Base-by-base conservation (phyloP, 1,139 yeast genomes). In the Candida sp. region DNA sequence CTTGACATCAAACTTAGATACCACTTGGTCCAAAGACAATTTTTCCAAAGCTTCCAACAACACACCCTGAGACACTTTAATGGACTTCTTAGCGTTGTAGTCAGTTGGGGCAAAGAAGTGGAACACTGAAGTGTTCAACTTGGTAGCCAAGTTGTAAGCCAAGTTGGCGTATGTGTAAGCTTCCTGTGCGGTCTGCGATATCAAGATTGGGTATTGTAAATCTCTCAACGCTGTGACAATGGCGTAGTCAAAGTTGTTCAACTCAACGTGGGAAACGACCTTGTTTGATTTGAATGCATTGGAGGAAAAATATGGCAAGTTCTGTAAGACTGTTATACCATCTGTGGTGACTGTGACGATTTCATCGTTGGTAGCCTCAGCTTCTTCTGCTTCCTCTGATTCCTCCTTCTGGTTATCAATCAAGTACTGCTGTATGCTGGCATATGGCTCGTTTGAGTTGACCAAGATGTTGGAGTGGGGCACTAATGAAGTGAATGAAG, bases 151-250 rank as follows among this genome's bases (percentile, higher is more conserved):
- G 45, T 84, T 72, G 60, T 85, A 81, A 1, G 94, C 81, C 38
- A 64, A 57, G 48, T 58, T 59, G 11, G 89, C 73, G 48, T 81
- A 74, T 50, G 76, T 77, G 47, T 74, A 69, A 7, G 88, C 75
- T 57, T 87, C 90, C 32, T 72, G 68, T 5, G 80, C 67, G 41
- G 77, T 72, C 59, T 83, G 85, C 8, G 97, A 88, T 49, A 91
- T 79, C 54, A 91, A 68, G 30, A 88, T 76, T 8, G 86, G 81
- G 57, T 77, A 80, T 22, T 84, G 83, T 47, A 88, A 75, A 67
- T 90, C 96, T 63, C 93, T 84, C 58, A 90, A 75, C 8, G 90
- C 81, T 12, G 93, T 76, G 33, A 90, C 81, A 32, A 82, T 73
- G 7, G 88, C 81, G 65, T 76, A 90, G 65, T 91, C 96, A 56